Conservation (phyloP, 768 basidiomycete genomes). For the Sarcodon aspratus region DNA sequence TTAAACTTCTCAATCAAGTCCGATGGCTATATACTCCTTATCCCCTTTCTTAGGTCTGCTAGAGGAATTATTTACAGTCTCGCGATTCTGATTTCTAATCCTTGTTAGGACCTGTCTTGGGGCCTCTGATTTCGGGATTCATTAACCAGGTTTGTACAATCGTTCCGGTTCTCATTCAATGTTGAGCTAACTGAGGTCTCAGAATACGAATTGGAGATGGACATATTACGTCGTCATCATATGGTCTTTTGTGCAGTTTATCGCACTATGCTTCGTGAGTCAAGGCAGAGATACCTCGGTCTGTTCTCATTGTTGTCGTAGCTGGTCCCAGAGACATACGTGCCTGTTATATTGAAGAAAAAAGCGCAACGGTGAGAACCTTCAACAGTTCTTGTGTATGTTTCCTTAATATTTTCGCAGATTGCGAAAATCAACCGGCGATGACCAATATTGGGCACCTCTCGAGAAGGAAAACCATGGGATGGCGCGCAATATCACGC, state of each 20-base stretch:
- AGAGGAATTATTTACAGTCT: constrained; percentile 44
- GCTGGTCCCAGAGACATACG: constrained; percentile 67
- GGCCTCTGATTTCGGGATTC: constrained; percentile 29
- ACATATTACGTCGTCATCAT: constrained; percentile 62
- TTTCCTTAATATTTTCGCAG: constrained; percentile 16
- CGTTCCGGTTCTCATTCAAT: background rate
- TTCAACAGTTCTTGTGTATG: background rate
- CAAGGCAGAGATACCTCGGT: background rate
- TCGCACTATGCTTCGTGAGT: constrained; percentile 41
- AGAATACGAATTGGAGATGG: constrained; percentile 65
- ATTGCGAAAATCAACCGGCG: constrained; percentile 42
- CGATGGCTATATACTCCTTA: constrained; percentile 45
- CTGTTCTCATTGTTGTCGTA: constrained; percentile 11
- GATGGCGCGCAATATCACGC: constrained; percentile 32
- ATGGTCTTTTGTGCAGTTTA: constrained; percentile 49
- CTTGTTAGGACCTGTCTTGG: background rate
- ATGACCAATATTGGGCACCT: constrained; percentile 44
- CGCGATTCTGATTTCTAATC: constrained; percentile 26
- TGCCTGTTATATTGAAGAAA: constrained; percentile 42
- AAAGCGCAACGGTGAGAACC: constrained; percentile 42
- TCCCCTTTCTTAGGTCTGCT: constrained; percentile 48
- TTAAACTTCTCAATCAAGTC: constrained; percentile 18
- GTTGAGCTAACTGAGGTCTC: constrained; percentile 1
- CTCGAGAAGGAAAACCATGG: constrained; percentile 38
- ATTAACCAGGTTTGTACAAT: constrained; percentile 34